Percentiles rank a stretch among this genome's conserved stretches.
Evolutionary conservation across 176 grass and related monocot species (phyloP).

Genomic region (Carex cristatella): DNA sequence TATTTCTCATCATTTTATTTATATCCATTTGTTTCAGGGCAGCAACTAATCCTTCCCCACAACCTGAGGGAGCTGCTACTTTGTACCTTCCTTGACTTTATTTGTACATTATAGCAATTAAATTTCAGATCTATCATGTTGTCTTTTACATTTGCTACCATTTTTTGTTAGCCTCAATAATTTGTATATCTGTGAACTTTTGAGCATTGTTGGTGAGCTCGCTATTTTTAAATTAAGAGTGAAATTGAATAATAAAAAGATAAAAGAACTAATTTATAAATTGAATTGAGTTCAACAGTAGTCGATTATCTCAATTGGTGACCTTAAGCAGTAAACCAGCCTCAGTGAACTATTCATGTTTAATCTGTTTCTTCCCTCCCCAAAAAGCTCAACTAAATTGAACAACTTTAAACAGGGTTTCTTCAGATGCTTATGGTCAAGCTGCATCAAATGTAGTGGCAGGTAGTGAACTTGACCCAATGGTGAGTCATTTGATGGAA

Average conservation of each 20-base stretch:
- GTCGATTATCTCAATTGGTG: background rate
- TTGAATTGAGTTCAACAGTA: background rate
- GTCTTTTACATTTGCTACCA: background rate
- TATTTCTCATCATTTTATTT: conserved; percentile 7
- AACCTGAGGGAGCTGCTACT: conserved; percentile 35
- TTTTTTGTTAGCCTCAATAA: background rate
- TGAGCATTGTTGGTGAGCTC: background rate
- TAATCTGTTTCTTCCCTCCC: no score
- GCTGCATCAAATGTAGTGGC: conserved; percentile 61
- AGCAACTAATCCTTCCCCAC: conserved; percentile 26
- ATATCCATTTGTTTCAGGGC: conserved; percentile 30
- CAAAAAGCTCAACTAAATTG: background rate
- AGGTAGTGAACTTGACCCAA: conserved; percentile 51
- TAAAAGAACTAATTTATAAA: background rate
- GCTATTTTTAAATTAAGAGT: background rate
- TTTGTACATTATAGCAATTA: background rate
- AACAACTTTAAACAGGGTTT: conserved; percentile 33
- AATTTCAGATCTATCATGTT: background rate
- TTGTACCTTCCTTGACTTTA: conserved; percentile 34
- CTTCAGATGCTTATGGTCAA: conserved; percentile 43
- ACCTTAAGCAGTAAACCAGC: background rate
- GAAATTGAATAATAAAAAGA: background rate
- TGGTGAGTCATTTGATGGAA: conserved; percentile 80
- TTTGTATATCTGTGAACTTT: background rate
- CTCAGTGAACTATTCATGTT: background rate